Evolutionary conservation across 176 grass and related monocot species (phyloP).

Genomic region (Canna indica): DNA sequence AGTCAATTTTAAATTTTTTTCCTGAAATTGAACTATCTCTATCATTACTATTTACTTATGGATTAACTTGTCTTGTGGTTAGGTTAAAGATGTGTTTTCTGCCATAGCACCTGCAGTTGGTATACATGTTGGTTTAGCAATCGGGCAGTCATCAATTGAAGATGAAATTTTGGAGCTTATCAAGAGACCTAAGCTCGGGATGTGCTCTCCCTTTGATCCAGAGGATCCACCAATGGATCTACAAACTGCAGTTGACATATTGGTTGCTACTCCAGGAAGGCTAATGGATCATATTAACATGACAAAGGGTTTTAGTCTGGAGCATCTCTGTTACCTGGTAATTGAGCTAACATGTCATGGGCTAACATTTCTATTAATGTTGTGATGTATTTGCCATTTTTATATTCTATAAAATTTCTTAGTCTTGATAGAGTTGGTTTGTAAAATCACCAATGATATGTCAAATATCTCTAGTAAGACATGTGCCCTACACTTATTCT

Average conservation of each 20-base stretch:
- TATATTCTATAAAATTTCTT: neutral
- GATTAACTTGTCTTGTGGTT: slow-evolving; percentile 14
- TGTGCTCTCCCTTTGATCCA: slow-evolving; percentile 49
- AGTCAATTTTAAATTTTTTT: too few species aligned
- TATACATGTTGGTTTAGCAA: slow-evolving; percentile 64
- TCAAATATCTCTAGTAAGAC: neutral
- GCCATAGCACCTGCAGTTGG: slow-evolving; percentile 69
- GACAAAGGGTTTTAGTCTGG: slow-evolving; percentile 90
- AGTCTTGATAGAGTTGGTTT: neutral
- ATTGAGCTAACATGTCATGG: neutral
- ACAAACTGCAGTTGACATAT: slow-evolving; percentile 77
- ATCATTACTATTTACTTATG: neutral
- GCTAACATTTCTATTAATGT: slow-evolving; percentile 1
- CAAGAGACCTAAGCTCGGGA: slow-evolving; percentile 46
- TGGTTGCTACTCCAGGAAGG: slow-evolving; percentile 90
- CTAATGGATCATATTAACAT: slow-evolving; percentile 93
- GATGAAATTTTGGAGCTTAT: slow-evolving; percentile 72
- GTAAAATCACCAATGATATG: neutral
- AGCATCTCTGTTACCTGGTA: slow-evolving; percentile 96
- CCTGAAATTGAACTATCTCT: neutral
- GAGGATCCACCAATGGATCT: slow-evolving; percentile 67
- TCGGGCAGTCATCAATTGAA: slow-evolving; percentile 79
- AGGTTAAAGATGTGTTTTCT: slow-evolving; percentile 96
- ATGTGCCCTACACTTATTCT: neutral
- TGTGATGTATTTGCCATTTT: neutral